A percentile compares a stretch with the other conserved stretches of the same genome.
Conservation (phyloP, 768 basidiomycete species). For the Mycena albidolilacea region DNA sequence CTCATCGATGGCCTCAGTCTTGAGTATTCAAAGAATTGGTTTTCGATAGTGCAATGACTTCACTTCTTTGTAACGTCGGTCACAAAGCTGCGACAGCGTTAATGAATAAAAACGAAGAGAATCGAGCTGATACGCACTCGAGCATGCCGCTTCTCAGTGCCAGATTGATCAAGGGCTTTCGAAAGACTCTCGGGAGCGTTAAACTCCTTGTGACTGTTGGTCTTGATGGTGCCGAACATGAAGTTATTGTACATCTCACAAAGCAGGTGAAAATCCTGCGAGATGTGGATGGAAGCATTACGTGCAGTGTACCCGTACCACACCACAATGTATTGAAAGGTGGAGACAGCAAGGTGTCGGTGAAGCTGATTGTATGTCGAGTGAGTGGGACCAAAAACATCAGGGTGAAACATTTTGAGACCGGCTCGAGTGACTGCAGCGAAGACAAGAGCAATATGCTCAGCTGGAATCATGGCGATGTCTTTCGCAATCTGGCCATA, state of each 20-base stretch:
- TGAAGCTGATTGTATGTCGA: conserved; percentile 28
- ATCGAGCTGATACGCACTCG: conserved; percentile 15
- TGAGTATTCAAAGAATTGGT: background rate
- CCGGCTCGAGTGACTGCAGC: conserved; percentile 2
- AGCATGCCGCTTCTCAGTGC: background rate
- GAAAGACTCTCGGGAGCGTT: conserved; percentile 15
- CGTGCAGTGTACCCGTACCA: conserved; percentile 13
- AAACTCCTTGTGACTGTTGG: conserved; percentile 8
- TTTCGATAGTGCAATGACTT: conserved; percentile 7
- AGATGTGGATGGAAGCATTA: conserved; percentile 8
- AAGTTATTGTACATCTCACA: conserved; percentile 22
- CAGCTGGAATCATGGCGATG: background rate
- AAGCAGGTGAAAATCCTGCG: conserved; percentile 7
- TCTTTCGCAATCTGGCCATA: conserved; percentile 4
- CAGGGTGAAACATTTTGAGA: conserved; percentile 12
- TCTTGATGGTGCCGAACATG: conserved; percentile 3
- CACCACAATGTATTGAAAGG: conserved; percentile 3
- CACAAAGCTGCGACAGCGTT: background rate
- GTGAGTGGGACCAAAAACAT: conserved; percentile 13
- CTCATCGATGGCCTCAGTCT: background rate
- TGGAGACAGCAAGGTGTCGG: conserved; percentile 21
- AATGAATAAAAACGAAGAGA: background rate
- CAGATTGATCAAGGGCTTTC: background rate
- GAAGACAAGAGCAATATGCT: conserved; percentile 7
- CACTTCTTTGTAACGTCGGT: conserved; percentile 8